A percentile compares a stretch with the other conserved stretches of the same genome.
These are phyloP conservation scores for Xylariaceae sp. DNA, from an alignment of 2,329 filamentous ascomycete genomes.

Conservation along the genomic window DNA sequence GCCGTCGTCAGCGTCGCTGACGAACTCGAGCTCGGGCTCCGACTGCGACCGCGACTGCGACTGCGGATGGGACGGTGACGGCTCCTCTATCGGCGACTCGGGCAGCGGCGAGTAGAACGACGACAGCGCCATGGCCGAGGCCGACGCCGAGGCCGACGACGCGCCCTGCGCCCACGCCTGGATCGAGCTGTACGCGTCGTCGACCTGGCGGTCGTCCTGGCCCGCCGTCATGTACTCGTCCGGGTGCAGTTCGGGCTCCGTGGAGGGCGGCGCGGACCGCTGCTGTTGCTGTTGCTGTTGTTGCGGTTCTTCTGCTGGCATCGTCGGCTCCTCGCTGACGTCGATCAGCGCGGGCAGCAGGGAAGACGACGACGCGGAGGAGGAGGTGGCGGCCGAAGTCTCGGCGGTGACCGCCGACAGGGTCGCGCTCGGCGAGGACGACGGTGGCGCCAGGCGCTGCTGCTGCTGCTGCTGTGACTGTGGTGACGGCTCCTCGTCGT, in stretches of 20 bases:
- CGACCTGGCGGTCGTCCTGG: conserved; percentile 31
- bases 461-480: conserved; percentile 1
- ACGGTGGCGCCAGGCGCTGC: background rate
- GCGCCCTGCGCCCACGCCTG: conserved; percentile 57
- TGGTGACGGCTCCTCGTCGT: conserved; percentile 7
- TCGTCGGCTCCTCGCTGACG: no score
- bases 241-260: conserved; percentile 32
- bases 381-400: conserved; percentile 15
- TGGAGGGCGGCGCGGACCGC: conserved; percentile 17
- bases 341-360: conserved; percentile 27
- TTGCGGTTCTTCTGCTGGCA: conserved; percentile 14
- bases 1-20: no score
- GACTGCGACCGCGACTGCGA: conserved; percentile 33
- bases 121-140: conserved; percentile 44
- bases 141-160: conserved; percentile 52
- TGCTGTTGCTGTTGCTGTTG: conserved; percentile 5
- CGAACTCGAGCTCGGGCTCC: conserved; percentile 42
- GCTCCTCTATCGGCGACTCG: conserved; percentile 41
- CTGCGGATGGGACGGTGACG: no score
- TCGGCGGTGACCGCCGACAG: conserved; percentile 16
- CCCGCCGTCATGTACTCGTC: conserved; percentile 48
- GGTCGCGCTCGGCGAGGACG: conserved; percentile 11
- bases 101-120: conserved; percentile 57
- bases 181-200: conserved; percentile 50
- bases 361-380: no score